These are phyloP conservation scores for Apiosordaria backusii DNA, from an alignment of 495 filamentous ascomycete genomes.

Conservation along the genomic window DNA sequence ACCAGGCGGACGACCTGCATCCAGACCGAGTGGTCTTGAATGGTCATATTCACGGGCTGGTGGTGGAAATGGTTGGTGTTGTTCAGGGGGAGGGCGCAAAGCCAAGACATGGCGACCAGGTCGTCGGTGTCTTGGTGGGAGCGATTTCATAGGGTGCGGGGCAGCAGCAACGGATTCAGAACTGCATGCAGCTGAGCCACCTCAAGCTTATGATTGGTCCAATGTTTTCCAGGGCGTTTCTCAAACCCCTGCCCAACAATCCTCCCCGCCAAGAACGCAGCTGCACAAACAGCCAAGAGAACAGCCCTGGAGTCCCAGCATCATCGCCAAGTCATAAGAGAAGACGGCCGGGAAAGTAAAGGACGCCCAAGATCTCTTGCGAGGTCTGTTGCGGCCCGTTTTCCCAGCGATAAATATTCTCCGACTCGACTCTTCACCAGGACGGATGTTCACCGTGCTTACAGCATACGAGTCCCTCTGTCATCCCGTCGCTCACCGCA, in stretches of 20 bases:
- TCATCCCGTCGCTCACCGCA: not conserved
- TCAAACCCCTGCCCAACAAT: conserved; percentile 3
- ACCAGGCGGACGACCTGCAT: not conserved
- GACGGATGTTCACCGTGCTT: not conserved
- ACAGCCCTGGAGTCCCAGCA: not conserved
- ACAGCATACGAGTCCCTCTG: not conserved
- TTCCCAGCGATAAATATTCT: not conserved
- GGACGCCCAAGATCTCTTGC: not conserved
- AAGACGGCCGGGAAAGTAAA: not conserved
- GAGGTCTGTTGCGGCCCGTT: not conserved
- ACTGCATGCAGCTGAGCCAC: conserved; percentile 13
- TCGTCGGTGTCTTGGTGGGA: conserved; percentile 12
- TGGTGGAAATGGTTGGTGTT: not conserved
- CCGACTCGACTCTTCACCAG: not conserved
- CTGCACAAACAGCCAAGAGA: not conserved
- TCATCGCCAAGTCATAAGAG: not conserved
- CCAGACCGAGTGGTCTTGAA: not conserved
- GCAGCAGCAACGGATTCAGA: conserved; percentile 22
- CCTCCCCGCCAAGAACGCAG: not conserved
- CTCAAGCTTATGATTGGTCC: conserved; percentile 12
- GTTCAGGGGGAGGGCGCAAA: conserved; percentile 3
- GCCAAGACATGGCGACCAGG: conserved; percentile 7
- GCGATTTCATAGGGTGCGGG: conserved; percentile 27
- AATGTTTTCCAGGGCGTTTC: conserved; percentile 15
- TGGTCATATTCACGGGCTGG: not conserved